phyloP scores from a whole-genome alignment of 768 basidiomycete genomes.

The Phlebiopsis gigantea region DNA sequence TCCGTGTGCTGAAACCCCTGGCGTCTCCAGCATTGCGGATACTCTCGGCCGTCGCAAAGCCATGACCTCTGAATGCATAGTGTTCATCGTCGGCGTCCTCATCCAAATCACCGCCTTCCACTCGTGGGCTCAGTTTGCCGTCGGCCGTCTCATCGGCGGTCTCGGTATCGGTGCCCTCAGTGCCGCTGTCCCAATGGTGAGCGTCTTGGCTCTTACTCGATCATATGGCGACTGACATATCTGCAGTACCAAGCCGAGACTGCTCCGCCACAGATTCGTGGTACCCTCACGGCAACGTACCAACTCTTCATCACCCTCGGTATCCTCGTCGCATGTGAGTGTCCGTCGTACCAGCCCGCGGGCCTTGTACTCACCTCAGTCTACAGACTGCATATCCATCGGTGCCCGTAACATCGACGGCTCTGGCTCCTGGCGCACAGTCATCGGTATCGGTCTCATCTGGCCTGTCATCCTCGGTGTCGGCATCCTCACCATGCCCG shows the following conservation, averaged over 20 bases:
- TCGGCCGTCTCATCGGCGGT: constrained; percentile 63
- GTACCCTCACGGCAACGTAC: constrained; percentile 48
- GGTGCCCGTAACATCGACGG: constrained; percentile 48
- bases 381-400: constrained; percentile 51
- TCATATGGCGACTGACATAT: constrained; percentile 1
- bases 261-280: constrained; percentile 66
- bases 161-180: constrained; percentile 64
- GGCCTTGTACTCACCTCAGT: not conserved
- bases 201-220: constrained; percentile 2
- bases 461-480: constrained; percentile 59
- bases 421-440: constrained; percentile 54
- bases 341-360: not conserved
- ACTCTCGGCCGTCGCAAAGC: constrained; percentile 60
- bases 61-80: constrained; percentile 53
- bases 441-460: constrained; percentile 55
- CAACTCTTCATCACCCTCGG: constrained; percentile 65
- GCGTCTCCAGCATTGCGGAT: constrained; percentile 47
- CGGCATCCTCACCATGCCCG: constrained; percentile 69
- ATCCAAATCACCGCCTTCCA: constrained; percentile 46
- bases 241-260: constrained; percentile 76
- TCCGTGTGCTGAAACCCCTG: not conserved
- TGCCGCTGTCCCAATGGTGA: constrained; percentile 63
- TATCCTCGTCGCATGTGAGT: constrained; percentile 50
- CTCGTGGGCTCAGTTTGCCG: constrained; percentile 62
- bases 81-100: constrained; percentile 59